Base-by-base conservation (phyloP, 2,329 filamentous ascomycete genomes). In the Verticillium longisporum region DNA sequence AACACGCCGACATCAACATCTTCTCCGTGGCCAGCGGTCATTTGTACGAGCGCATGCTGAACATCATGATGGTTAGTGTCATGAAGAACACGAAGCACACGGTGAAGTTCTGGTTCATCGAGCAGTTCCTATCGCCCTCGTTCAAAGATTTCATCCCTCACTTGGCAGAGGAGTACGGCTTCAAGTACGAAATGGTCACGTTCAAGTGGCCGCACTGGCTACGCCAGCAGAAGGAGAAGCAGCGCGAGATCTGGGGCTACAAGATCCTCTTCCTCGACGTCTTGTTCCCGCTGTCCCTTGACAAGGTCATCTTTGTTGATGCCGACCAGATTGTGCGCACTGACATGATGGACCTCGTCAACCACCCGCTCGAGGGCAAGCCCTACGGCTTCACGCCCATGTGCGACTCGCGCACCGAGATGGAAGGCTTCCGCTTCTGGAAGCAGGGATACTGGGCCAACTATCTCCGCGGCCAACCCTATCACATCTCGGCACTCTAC, bases 141-240 rank as follows among this genome's bases (percentile, higher is more conserved):
- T 99, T 99, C 85, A 98, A 98, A 73, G 86, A 90, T 59, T 96
- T 96, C 74, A 89, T 99, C 61, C 95, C 96, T 0, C 81, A 87
- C 68, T 84, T 99, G 68, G 93, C 95, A 1, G 81, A 84, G 11
- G 89, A 96, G 74, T 98, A 98, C 74, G 86, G 87, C 21, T 99
- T 99, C 81, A 83, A 89, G 64, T 99, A 97, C 74, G 94, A 98
- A 73, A 97, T 99, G 89, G 93, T 99, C 4, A 97, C 95, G 0
- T 99, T 96, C 81, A 99, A 99, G 78, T 99, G 95, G 95, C 95
- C 95, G 6, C 94, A 99, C 78, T 99, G 95, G 95, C 87, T 99
- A 11, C 92, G 96, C 15, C 85, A 87, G 31, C 95, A 99, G 71
- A 92, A 89, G 62, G 96, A 99, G 75, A 99, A 99, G 74, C 96